phyloP scores from a whole-genome alignment of 768 basidiomycete species.

The Hydnum rufescens region DNA sequence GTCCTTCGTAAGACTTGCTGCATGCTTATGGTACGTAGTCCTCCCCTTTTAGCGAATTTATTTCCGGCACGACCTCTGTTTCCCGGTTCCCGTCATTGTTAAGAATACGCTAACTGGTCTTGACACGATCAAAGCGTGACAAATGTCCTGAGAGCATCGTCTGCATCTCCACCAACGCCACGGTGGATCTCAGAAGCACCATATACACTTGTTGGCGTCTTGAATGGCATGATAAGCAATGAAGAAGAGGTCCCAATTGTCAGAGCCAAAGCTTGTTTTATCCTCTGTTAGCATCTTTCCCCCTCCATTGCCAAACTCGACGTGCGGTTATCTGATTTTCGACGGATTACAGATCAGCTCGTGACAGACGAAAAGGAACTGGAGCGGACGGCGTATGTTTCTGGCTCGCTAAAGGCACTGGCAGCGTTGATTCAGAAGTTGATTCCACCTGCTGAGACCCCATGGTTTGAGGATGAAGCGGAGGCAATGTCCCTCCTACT shows the following conservation, averaged over 20 bases:
- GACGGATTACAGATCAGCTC: constrained; percentile 32
- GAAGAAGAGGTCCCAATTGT: constrained; percentile 24
- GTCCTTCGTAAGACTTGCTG: constrained; percentile 4
- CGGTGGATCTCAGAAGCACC: neutral
- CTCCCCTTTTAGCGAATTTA: too few relatives aligned
- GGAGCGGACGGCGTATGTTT: constrained; percentile 49
- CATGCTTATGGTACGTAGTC: constrained; percentile 3
- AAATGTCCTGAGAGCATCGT: neutral
- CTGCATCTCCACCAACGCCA: neutral
- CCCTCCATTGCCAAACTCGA: neutral
- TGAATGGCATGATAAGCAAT: constrained; percentile 38
- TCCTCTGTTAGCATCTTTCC: constrained; percentile 44
- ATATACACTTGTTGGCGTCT: constrained; percentile 41
- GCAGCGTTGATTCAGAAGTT: constrained; percentile 31
- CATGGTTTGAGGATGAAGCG: constrained; percentile 54
- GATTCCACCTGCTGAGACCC: constrained; percentile 28
- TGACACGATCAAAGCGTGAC: neutral
- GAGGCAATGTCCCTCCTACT: constrained; percentile 37
- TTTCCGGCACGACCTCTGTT: too few relatives aligned
- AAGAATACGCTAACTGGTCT: too few relatives aligned
- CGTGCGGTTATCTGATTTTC: neutral
- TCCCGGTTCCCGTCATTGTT: too few relatives aligned
- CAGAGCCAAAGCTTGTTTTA: constrained; percentile 52
- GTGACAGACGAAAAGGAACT: constrained; percentile 50
- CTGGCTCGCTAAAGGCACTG: constrained; percentile 40